Evolutionary conservation across 2,329 filamentous ascomycete genomes (phyloP).

Genomic region (Calonectria hongkongensis): DNA sequence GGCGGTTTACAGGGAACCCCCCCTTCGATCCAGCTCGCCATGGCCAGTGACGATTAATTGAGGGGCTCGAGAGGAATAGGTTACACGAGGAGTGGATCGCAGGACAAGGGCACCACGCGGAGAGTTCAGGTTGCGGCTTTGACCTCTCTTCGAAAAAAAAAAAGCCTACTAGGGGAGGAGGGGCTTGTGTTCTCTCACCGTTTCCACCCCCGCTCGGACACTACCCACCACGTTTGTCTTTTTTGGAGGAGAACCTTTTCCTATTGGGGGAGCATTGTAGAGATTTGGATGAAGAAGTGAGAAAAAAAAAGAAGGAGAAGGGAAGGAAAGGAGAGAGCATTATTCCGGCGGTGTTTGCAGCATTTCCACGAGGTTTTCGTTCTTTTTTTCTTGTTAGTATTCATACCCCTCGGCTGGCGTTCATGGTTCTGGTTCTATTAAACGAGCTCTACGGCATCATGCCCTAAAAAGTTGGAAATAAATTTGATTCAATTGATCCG

Average conservation of each 20-base stretch:
- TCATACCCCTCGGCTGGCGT: slow-evolving; percentile 37
- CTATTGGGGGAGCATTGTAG: slow-evolving; percentile 2
- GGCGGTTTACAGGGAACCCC: slow-evolving; percentile 8
- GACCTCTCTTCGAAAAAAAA: slow-evolving; percentile 36
- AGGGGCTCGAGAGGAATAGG: slow-evolving; percentile 24
- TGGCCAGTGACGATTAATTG: slow-evolving; percentile 23
- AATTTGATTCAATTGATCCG: slow-evolving; percentile 37
- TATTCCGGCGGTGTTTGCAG: slow-evolving; percentile 23
- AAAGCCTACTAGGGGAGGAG: slow-evolving; percentile 27
- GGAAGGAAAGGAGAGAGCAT: slow-evolving; percentile 6
- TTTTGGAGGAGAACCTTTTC: background rate
- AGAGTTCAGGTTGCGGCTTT: slow-evolving; percentile 42
- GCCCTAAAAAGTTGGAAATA: slow-evolving; percentile 25
- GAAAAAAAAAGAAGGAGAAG: background rate
- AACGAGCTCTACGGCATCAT: slow-evolving; percentile 15
- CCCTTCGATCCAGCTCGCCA: slow-evolving; percentile 11
- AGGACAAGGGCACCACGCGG: slow-evolving; percentile 32
- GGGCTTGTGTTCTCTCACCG: slow-evolving; percentile 36
- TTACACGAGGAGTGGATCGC: slow-evolving; percentile 38
- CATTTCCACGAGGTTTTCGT: slow-evolving; percentile 22
- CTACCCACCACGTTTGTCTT: slow-evolving; percentile 27
- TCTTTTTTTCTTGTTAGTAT: slow-evolving; percentile 19
- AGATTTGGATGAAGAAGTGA: background rate
- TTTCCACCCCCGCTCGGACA: slow-evolving; percentile 40
- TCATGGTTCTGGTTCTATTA: slow-evolving; percentile 21